Percentiles rank a stretch among this genome's conserved stretches.
These are phyloP conservation scores for Codiaeum variegatum DNA, from an alignment of 441 rosid species.

Conservation along the genomic window DNA sequence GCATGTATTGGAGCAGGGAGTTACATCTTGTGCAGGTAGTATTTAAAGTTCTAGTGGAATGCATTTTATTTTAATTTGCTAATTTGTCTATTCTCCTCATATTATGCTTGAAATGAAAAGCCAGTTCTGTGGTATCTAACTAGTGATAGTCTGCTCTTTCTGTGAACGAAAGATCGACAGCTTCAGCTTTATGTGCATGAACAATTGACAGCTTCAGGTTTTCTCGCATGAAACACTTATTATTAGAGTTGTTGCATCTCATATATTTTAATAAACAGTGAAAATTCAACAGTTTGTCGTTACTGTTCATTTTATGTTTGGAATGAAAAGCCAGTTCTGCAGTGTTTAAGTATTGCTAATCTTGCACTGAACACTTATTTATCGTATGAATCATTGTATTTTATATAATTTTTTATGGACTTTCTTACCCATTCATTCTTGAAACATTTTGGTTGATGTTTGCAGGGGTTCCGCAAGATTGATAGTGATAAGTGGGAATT, in stretches of 20 bases:
- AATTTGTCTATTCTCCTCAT: conserved; percentile 6
- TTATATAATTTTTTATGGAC: conserved; percentile 11
- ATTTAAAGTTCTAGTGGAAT: conserved; percentile 26
- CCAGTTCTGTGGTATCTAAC: conserved; percentile 12
- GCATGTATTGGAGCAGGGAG: conserved; percentile 25
- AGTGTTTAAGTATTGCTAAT: conserved; percentile 11
- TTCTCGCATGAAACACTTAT: conserved; percentile 14
- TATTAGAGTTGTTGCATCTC: no score
- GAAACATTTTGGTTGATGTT: conserved; percentile 32
- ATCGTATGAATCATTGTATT: background rate
- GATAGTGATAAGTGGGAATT: conserved; percentile 90
- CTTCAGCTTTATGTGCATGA: conserved; percentile 18
- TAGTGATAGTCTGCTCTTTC: conserved; percentile 13
- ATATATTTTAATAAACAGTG: no score
- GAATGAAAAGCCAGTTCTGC: conserved; percentile 5
- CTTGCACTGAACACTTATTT: no score
- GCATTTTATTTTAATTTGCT: conserved; percentile 12
- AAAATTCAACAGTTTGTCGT: conserved; percentile 11
- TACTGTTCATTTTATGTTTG: conserved; percentile 12
- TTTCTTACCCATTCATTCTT: conserved; percentile 26
- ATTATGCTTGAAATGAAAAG: conserved; percentile 12
- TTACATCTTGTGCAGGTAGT: conserved; percentile 45
- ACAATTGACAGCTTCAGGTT: conserved; percentile 17
- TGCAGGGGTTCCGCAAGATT: conserved; percentile 87
- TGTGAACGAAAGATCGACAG: conserved; percentile 11